A percentile compares a stretch with the other conserved stretches of the same genome.
These are phyloP conservation scores for Fusarium virguliforme DNA, from an alignment of 2,329 filamentous ascomycete genomes.

Conservation along the genomic window DNA sequence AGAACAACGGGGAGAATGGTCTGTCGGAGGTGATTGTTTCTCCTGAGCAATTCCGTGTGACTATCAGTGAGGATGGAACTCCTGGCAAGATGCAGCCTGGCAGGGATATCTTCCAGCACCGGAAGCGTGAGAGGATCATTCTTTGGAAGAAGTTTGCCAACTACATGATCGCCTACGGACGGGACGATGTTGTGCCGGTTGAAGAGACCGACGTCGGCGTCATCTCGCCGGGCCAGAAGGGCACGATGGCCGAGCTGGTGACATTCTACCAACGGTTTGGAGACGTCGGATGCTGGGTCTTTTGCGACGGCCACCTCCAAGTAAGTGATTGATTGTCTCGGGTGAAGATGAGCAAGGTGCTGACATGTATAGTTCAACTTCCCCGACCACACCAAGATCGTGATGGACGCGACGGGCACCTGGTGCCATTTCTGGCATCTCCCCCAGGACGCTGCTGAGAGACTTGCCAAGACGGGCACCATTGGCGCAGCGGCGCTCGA, in stretches of 20 bases:
- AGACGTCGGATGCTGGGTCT: constrained; percentile 86
- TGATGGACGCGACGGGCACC: constrained; percentile 81
- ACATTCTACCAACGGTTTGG: constrained; percentile 88
- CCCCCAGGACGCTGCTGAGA: constrained; percentile 77
- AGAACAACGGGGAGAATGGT: constrained; percentile 77
- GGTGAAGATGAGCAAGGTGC: constrained; percentile 8
- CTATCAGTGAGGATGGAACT: constrained; percentile 71
- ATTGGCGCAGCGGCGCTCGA: constrained; percentile 80
- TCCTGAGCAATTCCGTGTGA: constrained; percentile 73
- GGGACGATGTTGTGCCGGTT: constrained; percentile 73
- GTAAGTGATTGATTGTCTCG: constrained; percentile 58
- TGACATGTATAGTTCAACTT: constrained; percentile 80
- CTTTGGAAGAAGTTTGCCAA: constrained; percentile 83
- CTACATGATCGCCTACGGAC: constrained; percentile 81
- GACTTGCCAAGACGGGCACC: constrained; percentile 76
- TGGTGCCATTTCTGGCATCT: constrained; percentile 86
- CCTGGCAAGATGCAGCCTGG: constrained; percentile 74
- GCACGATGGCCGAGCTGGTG: constrained; percentile 71
- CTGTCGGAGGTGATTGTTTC: constrained; percentile 76
- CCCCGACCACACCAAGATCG: constrained; percentile 89
- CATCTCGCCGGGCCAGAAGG: constrained; percentile 58
- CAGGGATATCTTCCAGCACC: constrained; percentile 75
- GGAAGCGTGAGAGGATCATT: constrained; percentile 76
- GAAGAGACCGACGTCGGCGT: constrained; percentile 65
- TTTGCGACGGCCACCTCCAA: constrained; percentile 84